Evolutionary conservation across 495 filamentous ascomycete genomes (phyloP).

Genomic region (Lasiosphaeria hispida): DNA sequence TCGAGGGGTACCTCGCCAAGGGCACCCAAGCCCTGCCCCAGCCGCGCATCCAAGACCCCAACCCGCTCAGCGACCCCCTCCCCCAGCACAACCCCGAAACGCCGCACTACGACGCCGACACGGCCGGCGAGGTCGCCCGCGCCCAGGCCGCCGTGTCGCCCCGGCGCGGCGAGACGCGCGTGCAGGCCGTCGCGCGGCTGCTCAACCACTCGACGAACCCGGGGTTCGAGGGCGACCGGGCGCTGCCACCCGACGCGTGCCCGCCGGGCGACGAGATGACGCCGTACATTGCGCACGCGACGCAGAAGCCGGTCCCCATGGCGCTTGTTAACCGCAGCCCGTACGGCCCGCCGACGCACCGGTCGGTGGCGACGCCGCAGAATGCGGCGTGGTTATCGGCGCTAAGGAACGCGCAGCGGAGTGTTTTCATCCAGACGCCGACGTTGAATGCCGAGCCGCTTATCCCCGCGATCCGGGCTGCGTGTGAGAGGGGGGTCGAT

Average conservation of each 20-base stretch:
- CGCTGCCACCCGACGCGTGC: conserved; percentile 54
- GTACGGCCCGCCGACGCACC: conserved; percentile 60
- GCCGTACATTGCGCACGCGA: conserved; percentile 57
- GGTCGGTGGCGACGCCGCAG: conserved; percentile 61
- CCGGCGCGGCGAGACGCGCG: conserved; percentile 46
- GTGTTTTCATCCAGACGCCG: conserved; percentile 72
- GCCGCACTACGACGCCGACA: conserved; percentile 60
- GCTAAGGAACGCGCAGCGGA: conserved; percentile 58
- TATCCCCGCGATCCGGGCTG: conserved; percentile 57
- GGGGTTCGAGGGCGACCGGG: conserved; percentile 46
- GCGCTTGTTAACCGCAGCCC: conserved; percentile 68
- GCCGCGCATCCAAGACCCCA: conserved; percentile 28
- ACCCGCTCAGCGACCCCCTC: conserved; percentile 29
- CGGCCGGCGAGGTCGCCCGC: conserved; percentile 58
- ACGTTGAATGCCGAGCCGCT: conserved; percentile 72
- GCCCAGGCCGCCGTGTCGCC: conserved; percentile 54
- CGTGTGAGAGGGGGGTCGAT: conserved; percentile 62
- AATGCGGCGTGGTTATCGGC: conserved; percentile 69
- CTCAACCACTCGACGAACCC: conserved; percentile 62
- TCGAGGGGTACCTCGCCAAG: conserved; percentile 14
- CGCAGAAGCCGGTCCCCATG: conserved; percentile 61
- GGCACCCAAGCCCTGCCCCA: conserved; percentile 22
- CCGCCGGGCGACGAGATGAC: conserved; percentile 54
- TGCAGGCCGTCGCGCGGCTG: conserved; percentile 58
- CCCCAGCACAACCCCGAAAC: conserved; percentile 56